Base-by-base conservation (phyloP, 257 asterid species). In the Misopates orontium region DNA sequence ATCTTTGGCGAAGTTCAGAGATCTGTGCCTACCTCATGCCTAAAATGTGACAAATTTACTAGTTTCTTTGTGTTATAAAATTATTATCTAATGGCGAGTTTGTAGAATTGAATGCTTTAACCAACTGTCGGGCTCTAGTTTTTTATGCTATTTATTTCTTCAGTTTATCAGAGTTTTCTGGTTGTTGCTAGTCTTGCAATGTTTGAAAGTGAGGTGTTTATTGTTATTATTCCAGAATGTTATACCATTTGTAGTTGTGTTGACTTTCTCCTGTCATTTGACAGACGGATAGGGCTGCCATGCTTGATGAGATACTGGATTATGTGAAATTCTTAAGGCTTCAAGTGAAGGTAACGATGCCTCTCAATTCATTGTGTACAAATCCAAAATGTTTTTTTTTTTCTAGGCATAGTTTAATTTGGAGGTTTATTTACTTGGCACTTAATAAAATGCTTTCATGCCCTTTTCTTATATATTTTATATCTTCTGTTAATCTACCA, bases 281-380 rank as follows among this genome's bases (percentile, higher is more conserved):
- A 68, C 89, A 90, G 97, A 83, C 87, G 51, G 97, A 90, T 72
- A 80, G 89, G 80, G 97, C 95, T 8, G 95, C 94, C 17, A 90
- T 90, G 97, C 95, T 90, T 57, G 95, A 90, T 62, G 95, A 87
- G 79, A 85, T 90, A 72, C 84, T 90, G 78, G 97, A 90, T 77
- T 90, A 90, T 68, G 97, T 90, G 73, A 90, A 90, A 70, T 87
- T 90, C 76, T 68, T 90, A 60, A 82, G 95, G 84, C 97, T 90
- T 78, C 97, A 90, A 79, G 95, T 90, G 69, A 90, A 87, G 95
- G 97, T 85, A 74, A 73, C 21, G 54, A 16, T 56, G 58, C 9
- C 28, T 45, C 17, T n/a, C n/a, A n/a, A n/a, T 58, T 44, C 19
- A 54, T 64, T 61, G 13, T 50, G n/a, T n/a, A n/a, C n/a, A n/a